Percentiles rank a stretch among this genome's conserved stretches.
Conservation (phyloP, 176 grass and related monocot genomes). For the Tillandsia leiboldiana region DNA sequence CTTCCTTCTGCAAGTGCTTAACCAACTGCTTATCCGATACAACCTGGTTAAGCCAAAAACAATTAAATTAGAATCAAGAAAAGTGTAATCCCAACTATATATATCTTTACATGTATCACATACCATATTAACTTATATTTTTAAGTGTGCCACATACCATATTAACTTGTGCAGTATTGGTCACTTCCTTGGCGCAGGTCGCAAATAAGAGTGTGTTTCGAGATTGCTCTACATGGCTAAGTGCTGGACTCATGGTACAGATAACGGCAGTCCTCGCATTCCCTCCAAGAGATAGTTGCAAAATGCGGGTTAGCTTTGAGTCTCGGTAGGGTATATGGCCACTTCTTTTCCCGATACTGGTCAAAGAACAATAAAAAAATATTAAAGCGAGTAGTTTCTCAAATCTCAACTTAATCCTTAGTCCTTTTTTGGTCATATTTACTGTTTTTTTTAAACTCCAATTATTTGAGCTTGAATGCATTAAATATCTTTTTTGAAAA, state of each 20-base stretch:
- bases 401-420: too few species aligned
- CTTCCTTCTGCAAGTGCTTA: constrained; percentile 77
- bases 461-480: too few species aligned
- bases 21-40: constrained; percentile 88
- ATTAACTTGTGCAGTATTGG: constrained; percentile 88
- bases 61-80: background rate
- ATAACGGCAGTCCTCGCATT: constrained; percentile 96
- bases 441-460: too few species aligned
- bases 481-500: too few species aligned
- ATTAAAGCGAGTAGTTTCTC: too few species aligned
- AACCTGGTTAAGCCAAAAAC: constrained; percentile 42
- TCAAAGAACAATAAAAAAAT: constrained; percentile 21
- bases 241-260: constrained; percentile 92
- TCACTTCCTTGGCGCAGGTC: constrained; percentile 87
- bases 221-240: constrained; percentile 81
- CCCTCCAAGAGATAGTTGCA: constrained; percentile 90
- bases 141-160: constrained; percentile 39
- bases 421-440: too few species aligned
- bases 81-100: background rate
- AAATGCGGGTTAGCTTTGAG: constrained; percentile 89
- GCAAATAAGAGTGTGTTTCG: constrained; percentile 92
- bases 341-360: constrained; percentile 63
- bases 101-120: background rate
- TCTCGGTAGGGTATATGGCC: constrained; percentile 88
- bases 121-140: constrained; percentile 80